phyloP scores from a whole-genome alignment of 148 eudicot species.

The Limonium bicolor region DNA sequence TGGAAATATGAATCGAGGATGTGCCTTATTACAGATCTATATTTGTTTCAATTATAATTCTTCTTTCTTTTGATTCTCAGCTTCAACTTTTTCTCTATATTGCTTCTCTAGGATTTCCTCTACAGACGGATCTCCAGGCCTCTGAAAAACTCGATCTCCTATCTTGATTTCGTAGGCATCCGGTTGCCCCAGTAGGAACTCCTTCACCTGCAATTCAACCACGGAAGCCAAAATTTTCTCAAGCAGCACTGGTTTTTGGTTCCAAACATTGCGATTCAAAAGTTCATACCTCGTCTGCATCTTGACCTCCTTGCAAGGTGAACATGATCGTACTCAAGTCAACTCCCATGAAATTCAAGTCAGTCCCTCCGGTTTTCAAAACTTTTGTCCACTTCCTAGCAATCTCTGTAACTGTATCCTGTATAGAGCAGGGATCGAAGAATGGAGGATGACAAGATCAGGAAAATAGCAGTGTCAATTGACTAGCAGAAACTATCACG shows the following conservation, averaged over 20 bases:
- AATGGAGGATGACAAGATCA: too few species aligned
- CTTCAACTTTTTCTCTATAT: slow-evolving; percentile 13
- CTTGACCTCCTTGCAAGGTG: slow-evolving; percentile 70
- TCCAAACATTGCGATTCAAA: neutral
- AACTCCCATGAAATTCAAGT: slow-evolving; percentile 57
- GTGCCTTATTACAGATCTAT: too few species aligned
- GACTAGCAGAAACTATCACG: too few species aligned
- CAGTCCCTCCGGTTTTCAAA: slow-evolving; percentile 63
- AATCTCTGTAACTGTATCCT: slow-evolving; percentile 57
- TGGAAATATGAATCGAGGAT: too few species aligned
- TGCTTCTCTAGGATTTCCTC: slow-evolving; percentile 57
- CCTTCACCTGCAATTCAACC: slow-evolving; percentile 59
- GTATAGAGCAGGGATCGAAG: too few species aligned
- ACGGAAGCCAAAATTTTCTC: too few species aligned
- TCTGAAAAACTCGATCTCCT: slow-evolving; percentile 54
- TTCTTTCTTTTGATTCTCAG: slow-evolving; percentile 16
- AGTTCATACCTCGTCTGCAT: slow-evolving; percentile 49
- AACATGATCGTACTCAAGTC: slow-evolving; percentile 80
- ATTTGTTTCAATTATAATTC: slow-evolving; percentile 25
- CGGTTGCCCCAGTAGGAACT: slow-evolving; percentile 53
- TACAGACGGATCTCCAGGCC: slow-evolving; percentile 86
- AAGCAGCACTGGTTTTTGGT: neutral
- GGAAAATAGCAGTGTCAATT: too few species aligned
- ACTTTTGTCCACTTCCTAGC: slow-evolving; percentile 79
- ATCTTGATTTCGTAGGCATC: slow-evolving; percentile 92